These are phyloP conservation scores for Fonsecaea monophora DNA, from an alignment of 2,329 filamentous ascomycete species.

Conservation along the genomic window DNA sequence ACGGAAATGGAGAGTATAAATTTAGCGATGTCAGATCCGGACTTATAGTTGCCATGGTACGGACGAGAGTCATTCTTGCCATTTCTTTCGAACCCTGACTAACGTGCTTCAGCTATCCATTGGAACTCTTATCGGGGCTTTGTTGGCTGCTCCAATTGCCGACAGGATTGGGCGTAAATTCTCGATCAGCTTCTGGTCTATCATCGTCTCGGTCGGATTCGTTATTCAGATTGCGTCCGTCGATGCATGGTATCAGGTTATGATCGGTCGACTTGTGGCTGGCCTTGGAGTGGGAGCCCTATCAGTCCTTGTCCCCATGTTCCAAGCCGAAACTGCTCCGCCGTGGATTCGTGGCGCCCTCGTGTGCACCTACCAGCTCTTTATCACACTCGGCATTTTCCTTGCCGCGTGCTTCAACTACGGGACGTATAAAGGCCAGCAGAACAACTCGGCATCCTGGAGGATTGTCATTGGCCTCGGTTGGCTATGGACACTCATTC, in stretches of 20 bases:
- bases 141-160: slow-evolving; percentile 53
- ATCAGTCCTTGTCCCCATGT: slow-evolving; percentile 54
- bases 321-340: slow-evolving; percentile 53
- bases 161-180: slow-evolving; percentile 53
- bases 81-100: neutral
- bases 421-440: slow-evolving; percentile 44
- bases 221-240: slow-evolving; percentile 52
- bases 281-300: slow-evolving; percentile 54
- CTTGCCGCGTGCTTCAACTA: slow-evolving; percentile 56
- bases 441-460: slow-evolving; percentile 47
- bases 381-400: slow-evolving; percentile 56
- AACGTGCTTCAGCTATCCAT: slow-evolving; percentile 47
- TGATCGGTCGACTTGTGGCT: slow-evolving; percentile 52
- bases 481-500: slow-evolving; percentile 61
- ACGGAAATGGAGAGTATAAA: slow-evolving; percentile 42
- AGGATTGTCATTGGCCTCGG: slow-evolving; percentile 62
- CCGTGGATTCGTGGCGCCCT: slow-evolving; percentile 54
- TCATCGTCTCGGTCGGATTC: slow-evolving; percentile 49
- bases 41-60: slow-evolving; percentile 51
- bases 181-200: slow-evolving; percentile 50
- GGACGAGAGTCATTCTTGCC: slow-evolving; percentile 6
- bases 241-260: slow-evolving; percentile 51
- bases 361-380: slow-evolving; percentile 55
- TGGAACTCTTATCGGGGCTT: slow-evolving; percentile 53
- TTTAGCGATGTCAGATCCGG: slow-evolving; percentile 53